phyloP scores from a whole-genome alignment of 768 basidiomycete genomes.

The Boletus sensibilis region DNA sequence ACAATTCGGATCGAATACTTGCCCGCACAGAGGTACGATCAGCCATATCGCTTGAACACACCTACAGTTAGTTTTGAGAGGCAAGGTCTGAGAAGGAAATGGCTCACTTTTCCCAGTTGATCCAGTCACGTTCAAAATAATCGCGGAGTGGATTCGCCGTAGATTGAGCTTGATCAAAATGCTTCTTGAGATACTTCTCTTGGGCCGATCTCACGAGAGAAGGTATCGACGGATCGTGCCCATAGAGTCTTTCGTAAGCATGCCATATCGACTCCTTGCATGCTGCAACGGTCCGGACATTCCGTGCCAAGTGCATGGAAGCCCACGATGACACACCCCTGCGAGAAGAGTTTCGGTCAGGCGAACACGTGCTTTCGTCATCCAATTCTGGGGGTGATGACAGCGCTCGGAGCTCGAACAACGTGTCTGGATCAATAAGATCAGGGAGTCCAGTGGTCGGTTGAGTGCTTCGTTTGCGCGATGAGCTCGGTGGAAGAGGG shows the following conservation, averaged over 20 bases:
- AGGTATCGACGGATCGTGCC: conserved; percentile 40
- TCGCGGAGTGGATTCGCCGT: conserved; percentile 43
- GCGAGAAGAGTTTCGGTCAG: conserved; percentile 21
- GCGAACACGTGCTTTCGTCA: conserved; percentile 21
- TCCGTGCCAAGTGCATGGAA: conserved; percentile 66
- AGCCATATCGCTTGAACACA: conserved; percentile 61
- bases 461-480: conserved; percentile 18
- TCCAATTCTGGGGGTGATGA: conserved; percentile 30
- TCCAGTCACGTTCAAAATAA: conserved; percentile 67
- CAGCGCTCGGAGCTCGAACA: conserved; percentile 33
- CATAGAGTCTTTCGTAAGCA: conserved; percentile 53
- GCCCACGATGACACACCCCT: conserved; percentile 43
- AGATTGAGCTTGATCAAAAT: conserved; percentile 20
- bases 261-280: conserved; percentile 72
- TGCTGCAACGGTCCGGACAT: conserved; percentile 51
- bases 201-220: conserved; percentile 38
- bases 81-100: background rate
- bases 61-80: conserved; percentile 7
- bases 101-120: conserved; percentile 66
- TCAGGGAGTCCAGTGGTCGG: conserved; percentile 16
- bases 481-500: conserved; percentile 55
- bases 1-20: conserved; percentile 43
- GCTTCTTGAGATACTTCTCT: conserved; percentile 26
- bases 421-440: conserved; percentile 29
- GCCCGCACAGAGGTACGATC: conserved; percentile 65